Percentiles rank a stretch among this genome's conserved stretches.
phyloP scores from a whole-genome alignment of 2,329 filamentous ascomycete species.

The Aspergillus persii region DNA sequence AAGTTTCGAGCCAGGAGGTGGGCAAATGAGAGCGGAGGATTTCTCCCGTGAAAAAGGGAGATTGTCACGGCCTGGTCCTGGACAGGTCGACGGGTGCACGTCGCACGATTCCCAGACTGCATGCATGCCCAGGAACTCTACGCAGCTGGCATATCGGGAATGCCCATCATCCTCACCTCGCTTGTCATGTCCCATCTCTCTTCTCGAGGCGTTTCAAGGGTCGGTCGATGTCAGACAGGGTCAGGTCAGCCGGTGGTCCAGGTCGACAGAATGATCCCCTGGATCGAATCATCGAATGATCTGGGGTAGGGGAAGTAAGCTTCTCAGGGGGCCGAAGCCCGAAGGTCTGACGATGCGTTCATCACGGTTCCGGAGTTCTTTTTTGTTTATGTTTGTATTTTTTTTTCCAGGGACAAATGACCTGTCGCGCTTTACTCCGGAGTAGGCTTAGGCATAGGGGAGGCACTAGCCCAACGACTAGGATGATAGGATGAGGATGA shows the following conservation, averaged over 20 bases:
- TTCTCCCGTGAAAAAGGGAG: background rate
- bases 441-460: background rate
- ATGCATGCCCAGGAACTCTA: constrained; percentile 2
- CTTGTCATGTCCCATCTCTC: background rate
- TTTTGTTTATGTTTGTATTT: no score
- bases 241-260: background rate
- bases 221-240: background rate
- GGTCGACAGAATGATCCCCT: background rate
- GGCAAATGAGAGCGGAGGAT: background rate
- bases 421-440: background rate
- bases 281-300: background rate
- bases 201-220: background rate
- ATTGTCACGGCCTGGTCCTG: background rate
- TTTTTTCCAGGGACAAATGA: background rate
- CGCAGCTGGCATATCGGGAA: background rate
- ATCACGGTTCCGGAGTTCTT: background rate
- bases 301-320: constrained; percentile 15
- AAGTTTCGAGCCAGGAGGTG: constrained; percentile 8
- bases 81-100: constrained; percentile 1
- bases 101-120: constrained; percentile 14
- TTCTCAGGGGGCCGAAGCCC: constrained; percentile 6
- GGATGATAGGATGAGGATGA: background rate
- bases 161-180: background rate
- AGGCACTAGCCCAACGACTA: background rate
- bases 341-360: constrained; percentile 3